phyloP scores from a whole-genome alignment of 352 stramenopile genomes.

The Phytophthora parvispora region DNA sequence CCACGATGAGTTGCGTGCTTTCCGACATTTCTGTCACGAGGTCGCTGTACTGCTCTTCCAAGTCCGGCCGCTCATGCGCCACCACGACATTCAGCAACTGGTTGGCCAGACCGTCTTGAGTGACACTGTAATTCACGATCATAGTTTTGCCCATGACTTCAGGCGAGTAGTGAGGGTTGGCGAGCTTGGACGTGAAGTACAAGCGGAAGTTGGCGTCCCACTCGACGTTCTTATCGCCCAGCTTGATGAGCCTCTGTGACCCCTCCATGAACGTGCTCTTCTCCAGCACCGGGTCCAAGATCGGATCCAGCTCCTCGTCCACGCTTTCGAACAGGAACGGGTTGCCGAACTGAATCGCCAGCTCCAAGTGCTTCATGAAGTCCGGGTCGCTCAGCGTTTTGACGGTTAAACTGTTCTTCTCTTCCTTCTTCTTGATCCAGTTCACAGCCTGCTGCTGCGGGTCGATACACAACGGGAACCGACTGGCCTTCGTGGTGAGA shows the following conservation, averaged over 20 bases:
- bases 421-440: conserved; percentile 98
- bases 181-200: conserved; percentile 96
- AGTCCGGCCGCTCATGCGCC: conserved; percentile 92
- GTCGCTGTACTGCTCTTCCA: conserved; percentile 95
- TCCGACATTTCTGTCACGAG: conserved; percentile 95
- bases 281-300: conserved; percentile 95
- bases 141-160: conserved; percentile 98
- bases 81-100: conserved; percentile 97
- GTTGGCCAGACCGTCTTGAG: conserved; percentile 92
- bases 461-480: conserved; percentile 97
- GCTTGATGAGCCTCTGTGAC: conserved; percentile 91
- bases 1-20: conserved; percentile 94
- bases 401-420: conserved; percentile 93
- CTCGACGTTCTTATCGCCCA: conserved; percentile 96
- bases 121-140: conserved; percentile 98
- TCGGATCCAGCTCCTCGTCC: conserved; percentile 96
- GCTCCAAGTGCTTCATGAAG: conserved; percentile 97
- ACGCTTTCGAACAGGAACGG: conserved; percentile 97
- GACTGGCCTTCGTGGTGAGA: conserved; percentile 94
- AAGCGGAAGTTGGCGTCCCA: conserved; percentile 96
- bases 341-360: conserved; percentile 97
- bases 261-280: conserved; percentile 95
- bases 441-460: conserved; percentile 96
- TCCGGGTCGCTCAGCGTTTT: conserved; percentile 95
- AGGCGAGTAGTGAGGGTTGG: conserved; percentile 95